A percentile compares a stretch with the other conserved stretches of the same genome.
Evolutionary conservation across 1,284 basidiomycete genomes (phyloP).

Genomic region (Cryptococcus depauperatus): DNA sequence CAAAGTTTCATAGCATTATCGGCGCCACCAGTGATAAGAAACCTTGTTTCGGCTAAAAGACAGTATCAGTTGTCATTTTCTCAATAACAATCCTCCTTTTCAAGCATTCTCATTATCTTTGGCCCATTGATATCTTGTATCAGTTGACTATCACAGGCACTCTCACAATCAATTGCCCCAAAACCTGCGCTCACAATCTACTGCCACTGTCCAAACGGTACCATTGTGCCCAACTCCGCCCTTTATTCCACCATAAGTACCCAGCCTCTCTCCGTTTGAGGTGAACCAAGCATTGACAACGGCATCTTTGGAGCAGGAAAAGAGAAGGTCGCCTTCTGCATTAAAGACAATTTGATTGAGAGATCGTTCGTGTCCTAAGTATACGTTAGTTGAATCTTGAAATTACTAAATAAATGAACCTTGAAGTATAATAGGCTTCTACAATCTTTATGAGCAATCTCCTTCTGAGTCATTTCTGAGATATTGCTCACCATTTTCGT

Average conservation of each 20-base stretch:
- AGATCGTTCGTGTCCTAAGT: conserved; percentile 87
- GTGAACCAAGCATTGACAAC: conserved; percentile 96
- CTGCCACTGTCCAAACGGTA: conserved; percentile 91
- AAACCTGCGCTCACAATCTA: conserved; percentile 65
- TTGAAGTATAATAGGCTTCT: conserved; percentile 47
- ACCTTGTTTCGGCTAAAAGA: conserved; percentile 74
- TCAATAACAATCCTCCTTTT: no score
- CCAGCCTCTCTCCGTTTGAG: conserved; percentile 96
- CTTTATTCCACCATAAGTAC: conserved; percentile 65
- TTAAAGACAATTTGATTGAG: conserved; percentile 98
- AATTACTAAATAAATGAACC: conserved; percentile 17
- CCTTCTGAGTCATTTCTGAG: background rate
- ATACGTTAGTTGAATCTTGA: background rate
- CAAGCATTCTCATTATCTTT: background rate
- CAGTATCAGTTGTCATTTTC: no score
- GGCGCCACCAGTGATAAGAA: conserved; percentile 72
- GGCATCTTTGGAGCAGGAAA: conserved; percentile 92
- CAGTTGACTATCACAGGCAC: no score
- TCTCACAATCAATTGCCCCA: background rate
- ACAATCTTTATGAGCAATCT: background rate
- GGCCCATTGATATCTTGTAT: background rate
- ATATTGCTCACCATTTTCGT: conserved; percentile 12
- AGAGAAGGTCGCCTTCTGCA: conserved; percentile 88
- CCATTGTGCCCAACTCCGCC: conserved; percentile 70
- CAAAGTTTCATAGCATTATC: conserved; percentile 92